phyloP scores from a whole-genome alignment of 1,284 basidiomycete genomes.

The Ganoderma lucidum region DNA sequence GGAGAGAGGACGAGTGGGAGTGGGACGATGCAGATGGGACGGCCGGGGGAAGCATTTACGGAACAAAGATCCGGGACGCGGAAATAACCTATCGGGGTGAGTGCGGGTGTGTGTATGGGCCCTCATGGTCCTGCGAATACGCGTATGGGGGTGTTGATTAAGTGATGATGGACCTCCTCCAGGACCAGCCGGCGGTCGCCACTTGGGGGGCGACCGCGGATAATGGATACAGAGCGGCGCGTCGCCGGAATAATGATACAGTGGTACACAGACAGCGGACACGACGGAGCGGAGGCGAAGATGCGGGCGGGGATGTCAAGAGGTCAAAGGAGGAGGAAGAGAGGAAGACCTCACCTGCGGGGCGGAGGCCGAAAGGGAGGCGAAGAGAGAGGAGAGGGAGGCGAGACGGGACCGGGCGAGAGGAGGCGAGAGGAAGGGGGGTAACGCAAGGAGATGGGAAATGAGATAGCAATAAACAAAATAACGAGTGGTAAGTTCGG shows the following conservation, averaged over 20 bases:
- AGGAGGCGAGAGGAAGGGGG: conserved; percentile 8
- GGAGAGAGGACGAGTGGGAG: too few species aligned
- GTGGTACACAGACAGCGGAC: conserved; percentile 26
- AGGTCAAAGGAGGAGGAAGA: not conserved
- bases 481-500: conserved; percentile 32
- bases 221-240: conserved; percentile 36
- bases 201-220: conserved; percentile 20
- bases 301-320: conserved; percentile 7
- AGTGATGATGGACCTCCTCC: conserved; percentile 9
- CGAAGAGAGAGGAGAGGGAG: not conserved
- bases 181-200: conserved; percentile 22
- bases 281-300: conserved; percentile 15
- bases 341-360: conserved; percentile 19
- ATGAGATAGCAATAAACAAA: conserved; percentile 33
- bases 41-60: conserved; percentile 23
- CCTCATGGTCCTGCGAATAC: conserved; percentile 23
- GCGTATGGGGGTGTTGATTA: conserved; percentile 1
- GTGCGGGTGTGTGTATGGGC: conserved; percentile 22
- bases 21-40: not conserved
- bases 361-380: not conserved
- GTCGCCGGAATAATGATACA: conserved; percentile 34
- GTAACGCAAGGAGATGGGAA: conserved; percentile 1
- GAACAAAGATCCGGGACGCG: conserved; percentile 33
- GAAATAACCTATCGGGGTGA: conserved; percentile 34
- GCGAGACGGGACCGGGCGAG: conserved; percentile 12